These are phyloP conservation scores for Emergomyces orientalis DNA, from an alignment of 2,329 filamentous ascomycete genomes.

Conservation along the genomic window DNA sequence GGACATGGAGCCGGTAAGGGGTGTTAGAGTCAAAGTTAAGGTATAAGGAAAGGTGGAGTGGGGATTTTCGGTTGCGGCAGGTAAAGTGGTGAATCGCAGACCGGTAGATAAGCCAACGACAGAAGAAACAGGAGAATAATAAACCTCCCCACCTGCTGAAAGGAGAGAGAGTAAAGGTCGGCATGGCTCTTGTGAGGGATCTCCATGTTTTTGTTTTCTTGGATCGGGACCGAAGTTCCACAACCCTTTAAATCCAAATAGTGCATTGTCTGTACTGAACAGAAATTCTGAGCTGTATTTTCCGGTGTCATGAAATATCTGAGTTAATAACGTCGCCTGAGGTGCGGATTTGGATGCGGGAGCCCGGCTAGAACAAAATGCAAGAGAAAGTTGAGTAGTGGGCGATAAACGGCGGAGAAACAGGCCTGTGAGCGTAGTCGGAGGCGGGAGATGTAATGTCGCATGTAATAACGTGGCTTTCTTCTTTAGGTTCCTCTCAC, in stretches of 20 bases:
- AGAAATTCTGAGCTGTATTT: conserved; percentile 84
- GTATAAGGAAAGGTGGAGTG: conserved; percentile 78
- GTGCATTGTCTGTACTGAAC: conserved; percentile 81
- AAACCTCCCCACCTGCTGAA: conserved; percentile 83
- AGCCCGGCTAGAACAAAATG: conserved; percentile 38
- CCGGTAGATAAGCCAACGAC: conserved; percentile 85
- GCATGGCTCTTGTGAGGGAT: conserved; percentile 19
- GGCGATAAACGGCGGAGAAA: conserved; percentile 71
- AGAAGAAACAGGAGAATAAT: conserved; percentile 92
- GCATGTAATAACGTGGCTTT: conserved; percentile 40
- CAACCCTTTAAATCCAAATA: conserved; percentile 76
- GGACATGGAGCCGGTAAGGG: conserved; percentile 85
- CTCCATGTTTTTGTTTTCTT: conserved; percentile 15
- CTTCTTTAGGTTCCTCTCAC: conserved; percentile 12
- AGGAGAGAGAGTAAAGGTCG: conserved; percentile 67
- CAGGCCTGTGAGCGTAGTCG: conserved; percentile 75
- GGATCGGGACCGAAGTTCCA: conserved; percentile 84
- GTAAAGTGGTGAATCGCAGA: conserved; percentile 74
- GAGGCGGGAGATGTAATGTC: conserved; percentile 48
- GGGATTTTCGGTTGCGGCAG: conserved; percentile 42
- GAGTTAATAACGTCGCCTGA: conserved; percentile 38
- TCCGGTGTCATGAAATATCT: conserved; percentile 61
- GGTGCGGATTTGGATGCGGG: conserved; percentile 36
- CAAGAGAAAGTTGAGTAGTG: conserved; percentile 68
- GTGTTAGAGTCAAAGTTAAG: conserved; percentile 85